Evolutionary conservation across 2,329 filamentous ascomycete species (phyloP), one percentile per base, ranked within the genome.

Genomic region (Aulographum hederae): DNA sequence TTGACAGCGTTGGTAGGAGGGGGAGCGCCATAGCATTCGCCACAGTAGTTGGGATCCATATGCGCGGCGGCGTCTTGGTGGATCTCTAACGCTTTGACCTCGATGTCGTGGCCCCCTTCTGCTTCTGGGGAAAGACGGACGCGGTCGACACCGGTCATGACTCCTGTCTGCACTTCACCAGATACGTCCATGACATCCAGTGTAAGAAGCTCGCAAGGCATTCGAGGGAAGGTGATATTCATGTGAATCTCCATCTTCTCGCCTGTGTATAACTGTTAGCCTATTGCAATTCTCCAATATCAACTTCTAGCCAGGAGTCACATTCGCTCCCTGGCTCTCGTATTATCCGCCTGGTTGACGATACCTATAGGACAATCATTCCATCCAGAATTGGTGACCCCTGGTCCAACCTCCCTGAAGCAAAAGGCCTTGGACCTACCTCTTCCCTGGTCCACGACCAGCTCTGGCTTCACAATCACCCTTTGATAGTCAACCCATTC

Each of bases 211-310:
- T 95, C 86, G 60, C 89, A 98, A 6, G 89, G 89, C 43, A 98
- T 69, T 39, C 75, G 74, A 6, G 89, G 89, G 52, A 98, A 98
- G 29, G 82, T 89, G 37, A 98, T 75, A 61, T 98, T 98, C 56
- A 98, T 69, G 53, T 93, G 84, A 41, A 98, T 98, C 54, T 95
- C 89, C 86, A 98, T 95, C 56, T 86, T 82, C 65, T 98, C 85
- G 53, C 82, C 79, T 82, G 50, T 16, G 15, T 10, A 10, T 12
- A 10, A 25, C 10, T 25, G 10, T 25, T 12, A 25, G 21, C 21
- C 21, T 12, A 12, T 25, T n/a, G n/a, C n/a, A n/a, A 25, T 25
- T 25, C 12, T 25, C 12, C 21, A 25, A 25, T 25, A n/a, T n/a
- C n/a, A n/a, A n/a, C n/a, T n/a, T n/a, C n/a, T n/a, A n/a, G n/a